phyloP scores from a whole-genome alignment of 2,329 filamentous ascomycete genomes.

The Sporothrix euskadiensis region DNA sequence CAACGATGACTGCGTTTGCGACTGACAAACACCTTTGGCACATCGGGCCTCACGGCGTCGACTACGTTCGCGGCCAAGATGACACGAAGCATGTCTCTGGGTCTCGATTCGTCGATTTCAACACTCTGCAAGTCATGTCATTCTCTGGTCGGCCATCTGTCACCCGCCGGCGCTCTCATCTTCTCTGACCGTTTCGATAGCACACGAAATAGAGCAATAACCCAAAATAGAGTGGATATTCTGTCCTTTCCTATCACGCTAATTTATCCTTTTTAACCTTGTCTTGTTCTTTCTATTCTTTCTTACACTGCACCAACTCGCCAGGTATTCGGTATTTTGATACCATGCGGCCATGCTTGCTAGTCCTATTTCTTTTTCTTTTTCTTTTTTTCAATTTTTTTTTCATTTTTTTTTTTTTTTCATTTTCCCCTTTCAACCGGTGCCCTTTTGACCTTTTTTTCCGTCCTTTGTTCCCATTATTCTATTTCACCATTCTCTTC shows the following conservation, averaged over 20 bases:
- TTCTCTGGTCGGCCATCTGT: background rate
- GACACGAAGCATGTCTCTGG: background rate
- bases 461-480: no score
- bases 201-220: background rate
- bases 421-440: no score
- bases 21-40: background rate
- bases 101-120: background rate
- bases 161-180: background rate
- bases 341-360: background rate
- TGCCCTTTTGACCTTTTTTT: no score
- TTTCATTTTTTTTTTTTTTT: no score
- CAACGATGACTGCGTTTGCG: background rate
- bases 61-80: background rate
- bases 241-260: background rate
- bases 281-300: background rate
- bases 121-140: background rate
- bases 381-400: no score
- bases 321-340: constrained; percentile 1
- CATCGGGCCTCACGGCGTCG: background rate
- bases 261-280: background rate
- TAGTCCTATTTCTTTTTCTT: no score
- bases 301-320: background rate
- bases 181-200: background rate
- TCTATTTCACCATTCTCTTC: no score
- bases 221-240: background rate